Base-by-base conservation (phyloP, 371 early-diverging fungal species). In the Mucor mucedo region DNA sequence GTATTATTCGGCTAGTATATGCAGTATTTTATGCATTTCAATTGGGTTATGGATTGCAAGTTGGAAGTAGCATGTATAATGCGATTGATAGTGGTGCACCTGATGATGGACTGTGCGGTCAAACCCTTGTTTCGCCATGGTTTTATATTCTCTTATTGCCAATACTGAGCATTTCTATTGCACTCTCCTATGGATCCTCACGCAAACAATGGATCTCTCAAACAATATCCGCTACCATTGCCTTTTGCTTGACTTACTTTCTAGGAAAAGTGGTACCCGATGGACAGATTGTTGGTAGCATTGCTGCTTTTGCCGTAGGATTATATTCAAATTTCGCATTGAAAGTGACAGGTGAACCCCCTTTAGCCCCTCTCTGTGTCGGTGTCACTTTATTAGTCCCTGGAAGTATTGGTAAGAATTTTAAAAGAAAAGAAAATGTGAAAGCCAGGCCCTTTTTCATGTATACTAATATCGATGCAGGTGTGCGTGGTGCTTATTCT, bases 1-100 rank as follows among this genome's bases (percentile, higher is more conserved):
- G 95, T 27, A 90, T 92, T 2, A 87, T 93, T 44, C 85, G 93
- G 33, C 74, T 92, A 11, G 89, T 91, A 33, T 87, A 91, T 71
- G 88, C 93, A 11, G 72, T 94, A 5, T 77, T 94, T 38, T 87
- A 88, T 28, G 89, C 93, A 13, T 86, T 93, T 56, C 70, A 91
- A 56, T 82, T 91, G 14, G 89, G 89, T 2, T 93, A 91, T 58
- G 95, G 93, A 10, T 77, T 94, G 62, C 83, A 87, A 30, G 80
- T 93, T 40, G 95, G 95, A 4, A 73, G 74, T 35, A 69, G 65
- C 27, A 64, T 76, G 3, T 80, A 80, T 45, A 66, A 66, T 44
- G 70, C 74, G 28, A 64, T 80, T 40, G 59, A 72, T 27, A 69
- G 70, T 14, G 58, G 45, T 48, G 56, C 66, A 10, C 60, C 72